Evolutionary conservation across 1,284 basidiomycete genomes (phyloP).

Genomic region (Xerocomus nothofagi): DNA sequence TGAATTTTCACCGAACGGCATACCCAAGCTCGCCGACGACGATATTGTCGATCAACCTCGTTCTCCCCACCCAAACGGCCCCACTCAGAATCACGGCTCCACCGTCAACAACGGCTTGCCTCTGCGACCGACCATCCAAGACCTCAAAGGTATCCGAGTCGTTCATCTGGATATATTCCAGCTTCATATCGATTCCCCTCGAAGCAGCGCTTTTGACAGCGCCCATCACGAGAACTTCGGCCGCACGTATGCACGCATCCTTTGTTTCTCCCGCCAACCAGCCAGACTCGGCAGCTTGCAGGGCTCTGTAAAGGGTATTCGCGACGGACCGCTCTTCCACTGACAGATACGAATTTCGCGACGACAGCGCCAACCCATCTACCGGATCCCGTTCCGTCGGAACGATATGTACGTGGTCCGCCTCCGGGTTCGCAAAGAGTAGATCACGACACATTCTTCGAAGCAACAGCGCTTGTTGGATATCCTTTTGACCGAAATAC

Average conservation of each 20-base stretch:
- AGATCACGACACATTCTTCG: conserved; percentile 85
- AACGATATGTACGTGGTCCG: conserved; percentile 74
- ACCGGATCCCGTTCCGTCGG: conserved; percentile 75
- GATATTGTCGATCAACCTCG: conserved; percentile 92
- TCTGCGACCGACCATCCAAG: conserved; percentile 39
- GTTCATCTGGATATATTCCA: conserved; percentile 92
- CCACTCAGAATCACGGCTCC: conserved; percentile 79
- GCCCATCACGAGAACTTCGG: conserved; percentile 42
- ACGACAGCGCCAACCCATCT: conserved; percentile 81
- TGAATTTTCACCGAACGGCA: neutral
- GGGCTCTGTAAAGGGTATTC: conserved; percentile 70
- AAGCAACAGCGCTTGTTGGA: conserved; percentile 91
- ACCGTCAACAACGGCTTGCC: conserved; percentile 18
- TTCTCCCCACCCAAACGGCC: conserved; percentile 85
- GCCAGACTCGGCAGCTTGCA: conserved; percentile 53
- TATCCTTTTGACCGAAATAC: conserved; percentile 99
- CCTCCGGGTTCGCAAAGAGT: conserved; percentile 72
- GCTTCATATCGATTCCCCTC: conserved; percentile 54
- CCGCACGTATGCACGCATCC: conserved; percentile 51
- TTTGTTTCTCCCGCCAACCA: conserved; percentile 59
- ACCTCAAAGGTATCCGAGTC: conserved; percentile 76
- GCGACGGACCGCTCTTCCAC: conserved; percentile 66
- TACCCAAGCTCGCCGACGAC: conserved; percentile 18
- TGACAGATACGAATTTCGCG: conserved; percentile 86
- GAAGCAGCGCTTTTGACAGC: conserved; percentile 33